Evolutionary conservation across 2,329 filamentous ascomycete genomes (phyloP).

Genomic region (Fusarium sambucinum): DNA sequence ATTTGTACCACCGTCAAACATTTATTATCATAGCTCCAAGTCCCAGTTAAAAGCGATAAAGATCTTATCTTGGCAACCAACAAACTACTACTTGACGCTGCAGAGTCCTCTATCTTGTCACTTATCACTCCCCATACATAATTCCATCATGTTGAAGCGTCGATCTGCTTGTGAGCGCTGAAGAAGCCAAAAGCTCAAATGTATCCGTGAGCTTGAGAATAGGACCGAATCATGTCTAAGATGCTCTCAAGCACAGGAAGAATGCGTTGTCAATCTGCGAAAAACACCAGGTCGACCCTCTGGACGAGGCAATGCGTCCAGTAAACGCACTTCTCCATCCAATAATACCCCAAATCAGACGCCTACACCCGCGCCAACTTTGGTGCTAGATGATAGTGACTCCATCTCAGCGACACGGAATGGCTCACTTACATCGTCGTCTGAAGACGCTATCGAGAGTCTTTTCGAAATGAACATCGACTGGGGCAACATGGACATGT

Average conservation of each 20-base stretch:
- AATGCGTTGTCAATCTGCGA: background rate
- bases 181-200: constrained; percentile 11
- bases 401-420: background rate
- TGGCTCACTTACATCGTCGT: background rate
- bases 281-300: constrained; percentile 3
- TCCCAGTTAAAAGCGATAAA: background rate
- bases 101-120: background rate
- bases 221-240: background rate
- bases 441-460: background rate
- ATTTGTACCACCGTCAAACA: background rate
- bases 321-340: background rate
- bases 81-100: too few relatives aligned
- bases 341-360: background rate
- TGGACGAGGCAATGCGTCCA: background rate
- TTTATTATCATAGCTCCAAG: background rate
- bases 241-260: background rate
- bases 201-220: background rate
- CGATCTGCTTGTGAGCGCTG: constrained; percentile 7
- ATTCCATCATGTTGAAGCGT: background rate
- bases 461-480: background rate
- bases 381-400: background rate
- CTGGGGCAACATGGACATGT: background rate
- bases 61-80: background rate
- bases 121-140: too few relatives aligned
- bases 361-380: background rate